Conservation (phyloP, 768 basidiomycete species). For the Cystobasidium onofrii region DNA sequence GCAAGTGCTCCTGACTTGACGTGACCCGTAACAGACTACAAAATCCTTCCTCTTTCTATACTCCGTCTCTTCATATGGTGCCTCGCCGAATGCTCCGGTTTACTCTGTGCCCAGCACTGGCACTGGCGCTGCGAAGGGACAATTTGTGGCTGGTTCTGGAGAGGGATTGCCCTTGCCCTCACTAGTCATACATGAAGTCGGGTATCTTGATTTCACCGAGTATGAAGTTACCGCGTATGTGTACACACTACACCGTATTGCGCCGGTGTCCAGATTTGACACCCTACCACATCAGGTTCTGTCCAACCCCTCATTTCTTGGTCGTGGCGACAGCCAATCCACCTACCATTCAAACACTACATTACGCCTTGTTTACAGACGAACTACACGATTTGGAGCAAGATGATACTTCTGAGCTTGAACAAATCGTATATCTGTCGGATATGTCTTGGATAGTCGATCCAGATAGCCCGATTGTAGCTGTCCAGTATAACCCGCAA, state of each 20-base stretch:
- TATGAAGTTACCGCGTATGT: constrained; percentile 11
- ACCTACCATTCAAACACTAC: constrained; percentile 14
- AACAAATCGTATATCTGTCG: background rate
- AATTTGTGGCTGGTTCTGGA: constrained; percentile 31
- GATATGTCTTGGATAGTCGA: constrained; percentile 24
- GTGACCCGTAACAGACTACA: background rate
- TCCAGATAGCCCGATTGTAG: constrained; percentile 11
- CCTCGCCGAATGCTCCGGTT: background rate
- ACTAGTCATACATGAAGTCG: constrained; percentile 23
- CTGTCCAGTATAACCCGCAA: constrained; percentile 14
- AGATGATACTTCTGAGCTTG: constrained; percentile 16
- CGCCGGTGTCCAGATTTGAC: background rate
- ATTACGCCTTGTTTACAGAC: constrained; percentile 8
- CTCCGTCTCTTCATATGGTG: background rate
- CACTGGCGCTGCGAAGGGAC: constrained; percentile 3
- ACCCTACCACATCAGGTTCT: background rate
- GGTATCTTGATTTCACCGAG: constrained; percentile 22
- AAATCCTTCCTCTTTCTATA: constrained; percentile 17
- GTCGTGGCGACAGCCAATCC: constrained; percentile 32
- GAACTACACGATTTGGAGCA: background rate
- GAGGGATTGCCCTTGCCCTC: constrained; percentile 24
- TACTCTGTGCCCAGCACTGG: constrained; percentile 21
- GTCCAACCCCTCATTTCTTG: background rate
- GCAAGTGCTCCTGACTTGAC: background rate
- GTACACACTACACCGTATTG: background rate